Percentiles rank a stretch among this genome's conserved stretches.
Conservation (phyloP, 129 eudicot species). For the Oenanthe sinensis region DNA sequence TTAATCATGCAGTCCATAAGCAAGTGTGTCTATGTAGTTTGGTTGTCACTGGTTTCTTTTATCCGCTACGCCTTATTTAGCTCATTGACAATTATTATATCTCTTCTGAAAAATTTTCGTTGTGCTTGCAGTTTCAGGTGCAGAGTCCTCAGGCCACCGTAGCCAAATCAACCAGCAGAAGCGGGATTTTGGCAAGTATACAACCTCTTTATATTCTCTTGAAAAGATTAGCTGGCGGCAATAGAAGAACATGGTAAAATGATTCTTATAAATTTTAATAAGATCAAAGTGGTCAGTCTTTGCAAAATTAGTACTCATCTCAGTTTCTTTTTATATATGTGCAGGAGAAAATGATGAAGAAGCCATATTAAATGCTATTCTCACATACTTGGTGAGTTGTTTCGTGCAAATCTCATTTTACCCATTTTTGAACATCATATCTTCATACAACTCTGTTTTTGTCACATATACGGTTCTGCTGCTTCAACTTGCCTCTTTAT, state of each 20-base stretch:
- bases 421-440: background rate
- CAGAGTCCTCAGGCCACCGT: no score
- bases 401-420: background rate
- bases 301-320: background rate
- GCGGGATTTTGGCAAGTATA: no score
- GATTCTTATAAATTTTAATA: background rate
- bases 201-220: no score
- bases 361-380: background rate
- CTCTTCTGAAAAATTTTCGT: no score
- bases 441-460: background rate
- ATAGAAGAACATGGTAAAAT: background rate
- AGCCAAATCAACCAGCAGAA: no score
- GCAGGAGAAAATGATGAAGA: constrained; percentile 2
- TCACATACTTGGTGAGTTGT: background rate
- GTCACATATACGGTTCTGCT: background rate
- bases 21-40: no score
- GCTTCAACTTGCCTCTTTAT: background rate
- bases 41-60: no score
- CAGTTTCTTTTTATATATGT: background rate
- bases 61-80: no score
- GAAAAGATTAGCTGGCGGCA: no score
- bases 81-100: no score
- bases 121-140: no score
- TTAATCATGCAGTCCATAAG: no score
- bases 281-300: background rate